Conservation (phyloP, 257 asterid species). For the Solanum pennellii region DNA sequence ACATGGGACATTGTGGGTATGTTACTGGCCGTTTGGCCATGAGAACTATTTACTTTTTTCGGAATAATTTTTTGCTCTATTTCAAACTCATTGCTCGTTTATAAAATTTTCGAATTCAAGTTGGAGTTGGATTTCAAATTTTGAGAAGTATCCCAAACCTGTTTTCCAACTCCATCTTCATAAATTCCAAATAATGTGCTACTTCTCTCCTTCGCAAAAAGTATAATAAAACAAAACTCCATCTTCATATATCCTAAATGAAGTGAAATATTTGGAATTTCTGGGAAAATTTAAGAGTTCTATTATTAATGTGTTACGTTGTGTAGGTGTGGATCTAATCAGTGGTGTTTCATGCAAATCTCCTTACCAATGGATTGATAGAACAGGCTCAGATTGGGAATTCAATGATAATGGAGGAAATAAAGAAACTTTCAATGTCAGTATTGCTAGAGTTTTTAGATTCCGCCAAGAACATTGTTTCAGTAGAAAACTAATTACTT, state of each 20-base stretch:
- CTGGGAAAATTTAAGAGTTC: neutral
- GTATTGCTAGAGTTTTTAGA: constrained; percentile 9
- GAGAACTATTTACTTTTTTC: neutral
- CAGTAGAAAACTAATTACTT: neutral
- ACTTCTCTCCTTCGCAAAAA: neutral
- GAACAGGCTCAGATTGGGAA: constrained; percentile 70
- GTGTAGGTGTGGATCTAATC: constrained; percentile 84
- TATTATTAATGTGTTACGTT: neutral
- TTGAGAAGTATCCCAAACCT: neutral
- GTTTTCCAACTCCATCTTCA: neutral
- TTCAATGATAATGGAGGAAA: constrained; percentile 41
- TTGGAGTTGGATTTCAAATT: neutral
- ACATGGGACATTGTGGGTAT: constrained; percentile 86
- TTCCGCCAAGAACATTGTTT: neutral
- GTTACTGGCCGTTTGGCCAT: neutral
- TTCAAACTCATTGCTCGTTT: neutral
- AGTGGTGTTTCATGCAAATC: constrained; percentile 75
- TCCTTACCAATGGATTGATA: constrained; percentile 79
- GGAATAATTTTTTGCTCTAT: neutral
- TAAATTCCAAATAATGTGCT: neutral
- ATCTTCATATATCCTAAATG: neutral
- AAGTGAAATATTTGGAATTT: neutral
- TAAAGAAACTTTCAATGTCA: constrained; percentile 40
- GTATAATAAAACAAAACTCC: neutral
- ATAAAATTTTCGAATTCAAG: neutral